phyloP scores from a whole-genome alignment of 805 yeast species.

The Hermanozyma aechmeae region DNA sequence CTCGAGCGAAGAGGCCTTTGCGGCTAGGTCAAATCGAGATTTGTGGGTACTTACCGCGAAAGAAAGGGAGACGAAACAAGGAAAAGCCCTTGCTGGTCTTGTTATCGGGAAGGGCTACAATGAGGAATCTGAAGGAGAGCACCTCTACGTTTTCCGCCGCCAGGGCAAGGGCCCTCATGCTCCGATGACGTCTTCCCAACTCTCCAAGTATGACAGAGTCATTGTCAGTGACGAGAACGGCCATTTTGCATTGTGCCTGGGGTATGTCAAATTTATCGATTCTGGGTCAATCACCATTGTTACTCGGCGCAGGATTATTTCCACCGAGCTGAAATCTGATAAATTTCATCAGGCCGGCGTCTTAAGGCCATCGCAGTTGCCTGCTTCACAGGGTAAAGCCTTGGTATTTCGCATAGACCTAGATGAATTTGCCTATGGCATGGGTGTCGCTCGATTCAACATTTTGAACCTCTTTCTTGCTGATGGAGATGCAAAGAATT shows the following conservation, averaged over 20 bases:
- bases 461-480: constrained; percentile 56
- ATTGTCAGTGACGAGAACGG: constrained; percentile 75
- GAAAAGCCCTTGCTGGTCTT: constrained; percentile 49
- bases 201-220: constrained; percentile 52
- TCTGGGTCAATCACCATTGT: constrained; percentile 37
- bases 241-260: constrained; percentile 64
- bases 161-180: no score
- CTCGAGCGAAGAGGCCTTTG: constrained; percentile 61
- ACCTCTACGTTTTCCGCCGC: constrained; percentile 44
- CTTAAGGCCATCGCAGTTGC: constrained; percentile 5
- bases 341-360: constrained; percentile 27
- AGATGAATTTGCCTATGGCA: constrained; percentile 67
- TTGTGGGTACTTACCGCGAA: constrained; percentile 56
- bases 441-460: constrained; percentile 71
- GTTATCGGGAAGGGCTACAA: constrained; percentile 23
- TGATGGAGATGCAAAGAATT: constrained; percentile 34
- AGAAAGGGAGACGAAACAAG: constrained; percentile 53
- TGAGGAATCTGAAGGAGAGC: constrained; percentile 18
- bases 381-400: constrained; percentile 1
- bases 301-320: constrained; percentile 44
- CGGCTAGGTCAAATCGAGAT: constrained; percentile 44
- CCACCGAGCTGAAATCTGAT: constrained; percentile 27
- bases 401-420: constrained; percentile 64
- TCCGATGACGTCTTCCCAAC: constrained; percentile 33
- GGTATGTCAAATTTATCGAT: constrained; percentile 39